Percentiles rank a stretch among this genome's conserved stretches.
phyloP scores from a whole-genome alignment of 73 alveolate genomes.

The Blepharisma japonicum region DNA sequence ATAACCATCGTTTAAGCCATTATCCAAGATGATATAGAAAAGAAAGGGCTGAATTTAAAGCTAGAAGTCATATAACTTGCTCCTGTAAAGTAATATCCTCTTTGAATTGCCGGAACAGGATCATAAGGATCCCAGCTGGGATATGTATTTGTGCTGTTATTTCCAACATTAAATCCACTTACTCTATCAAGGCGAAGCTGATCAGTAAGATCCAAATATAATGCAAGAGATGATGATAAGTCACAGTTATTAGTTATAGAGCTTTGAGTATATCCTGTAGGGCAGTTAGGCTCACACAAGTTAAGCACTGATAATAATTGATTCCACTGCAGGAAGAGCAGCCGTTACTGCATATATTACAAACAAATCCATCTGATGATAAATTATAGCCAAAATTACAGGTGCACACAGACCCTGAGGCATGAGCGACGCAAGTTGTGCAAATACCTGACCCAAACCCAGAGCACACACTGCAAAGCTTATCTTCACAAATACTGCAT shows the following conservation, averaged over 20 bases:
- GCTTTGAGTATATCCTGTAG: background rate
- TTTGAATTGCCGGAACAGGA: background rate
- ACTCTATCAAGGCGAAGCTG: no score
- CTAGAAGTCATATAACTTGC: background rate
- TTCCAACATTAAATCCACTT: background rate
- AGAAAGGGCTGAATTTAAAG: background rate
- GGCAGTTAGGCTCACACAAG: background rate
- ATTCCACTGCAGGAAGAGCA: no score
- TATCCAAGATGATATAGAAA: background rate
- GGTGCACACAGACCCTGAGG: background rate
- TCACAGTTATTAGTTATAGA: background rate
- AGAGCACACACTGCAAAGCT: background rate
- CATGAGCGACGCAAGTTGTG: background rate
- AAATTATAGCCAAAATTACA: background rate
- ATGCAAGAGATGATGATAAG: background rate
- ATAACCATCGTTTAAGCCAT: background rate
- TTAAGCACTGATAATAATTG: no score
- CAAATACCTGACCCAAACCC: background rate
- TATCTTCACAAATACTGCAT: no score
- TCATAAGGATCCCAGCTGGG: constrained; percentile 4
- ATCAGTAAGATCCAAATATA: no score
- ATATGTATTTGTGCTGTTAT: background rate
- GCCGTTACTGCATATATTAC: no score
- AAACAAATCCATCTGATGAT: no score
- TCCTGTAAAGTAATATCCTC: constrained; percentile 23